A percentile compares a stretch with the other conserved stretches of the same genome.
Evolutionary conservation across 495 filamentous ascomycete genomes (phyloP).

Genomic region (Hyaloscypha hepaticicola): DNA sequence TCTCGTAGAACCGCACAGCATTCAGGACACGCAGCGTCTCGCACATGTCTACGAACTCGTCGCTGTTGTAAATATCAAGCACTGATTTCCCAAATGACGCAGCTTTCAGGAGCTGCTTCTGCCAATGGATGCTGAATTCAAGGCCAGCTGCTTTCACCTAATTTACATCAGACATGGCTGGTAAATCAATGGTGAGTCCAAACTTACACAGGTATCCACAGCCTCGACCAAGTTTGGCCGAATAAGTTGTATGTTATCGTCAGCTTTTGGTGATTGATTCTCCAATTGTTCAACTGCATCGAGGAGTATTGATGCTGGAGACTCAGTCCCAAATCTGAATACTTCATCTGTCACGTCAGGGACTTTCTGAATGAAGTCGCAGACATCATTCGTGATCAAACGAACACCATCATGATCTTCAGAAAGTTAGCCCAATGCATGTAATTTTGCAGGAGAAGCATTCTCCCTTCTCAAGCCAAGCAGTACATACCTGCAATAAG

Average conservation of each 20-base stretch:
- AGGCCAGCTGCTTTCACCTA: conserved; percentile 79
- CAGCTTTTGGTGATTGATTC: conserved; percentile 91
- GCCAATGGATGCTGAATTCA: conserved; percentile 87
- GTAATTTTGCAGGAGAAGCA: neutral
- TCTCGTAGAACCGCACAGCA: conserved; percentile 84
- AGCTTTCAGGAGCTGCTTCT: conserved; percentile 91
- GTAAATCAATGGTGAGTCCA: neutral
- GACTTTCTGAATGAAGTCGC: conserved; percentile 93
- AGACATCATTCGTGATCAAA: conserved; percentile 84
- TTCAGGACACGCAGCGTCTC: conserved; percentile 91
- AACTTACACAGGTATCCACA: conserved; percentile 74
- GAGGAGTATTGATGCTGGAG: conserved; percentile 83
- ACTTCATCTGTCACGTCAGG: conserved; percentile 85
- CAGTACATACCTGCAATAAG: conserved; percentile 68
- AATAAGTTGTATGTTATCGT: conserved; percentile 95
- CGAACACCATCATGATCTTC: conserved; percentile 88
- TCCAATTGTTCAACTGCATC: conserved; percentile 92
- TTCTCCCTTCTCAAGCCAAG: neutral
- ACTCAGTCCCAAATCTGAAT: conserved; percentile 82
- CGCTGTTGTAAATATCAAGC: conserved; percentile 91
- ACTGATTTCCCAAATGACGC: conserved; percentile 97
- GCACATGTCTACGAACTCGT: conserved; percentile 98
- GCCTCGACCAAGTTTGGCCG: conserved; percentile 82
- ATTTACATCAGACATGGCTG: conserved; percentile 9
- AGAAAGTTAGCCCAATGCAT: conserved; percentile 34